Evolutionary conservation across 768 basidiomycete species (phyloP), one percentile per base, ranked within the genome.

Genomic region (Leccinum variicolor): DNA sequence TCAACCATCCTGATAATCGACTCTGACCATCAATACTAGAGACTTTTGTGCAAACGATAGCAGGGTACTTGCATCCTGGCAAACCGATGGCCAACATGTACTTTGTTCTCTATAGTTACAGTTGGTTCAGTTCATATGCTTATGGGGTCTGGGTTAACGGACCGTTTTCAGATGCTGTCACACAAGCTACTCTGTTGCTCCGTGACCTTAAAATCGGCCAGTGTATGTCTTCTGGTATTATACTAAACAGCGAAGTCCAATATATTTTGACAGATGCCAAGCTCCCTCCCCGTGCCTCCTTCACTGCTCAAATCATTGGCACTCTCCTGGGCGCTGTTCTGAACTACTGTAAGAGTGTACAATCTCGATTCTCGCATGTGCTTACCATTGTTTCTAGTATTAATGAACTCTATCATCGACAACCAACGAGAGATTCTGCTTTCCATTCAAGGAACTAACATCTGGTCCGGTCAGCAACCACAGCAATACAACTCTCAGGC

Each of bases 231-330:
- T 36, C 14, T 6, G 2, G 19, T 6, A 14, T 25, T 50, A 15
- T 6, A 48, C 9, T 25, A 5, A 23, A 69, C 66, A 74, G 74
- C 33, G 77, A 78, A 66, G 74, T 79, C 63, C 76, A 4, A 62
- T 33, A n/a, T 11, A 9, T 50, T 6, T n/a, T 48, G 0, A 46
- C 41, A 71, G 70, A 73, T 54, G 60, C 79, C 25, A 87, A 87
- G 71, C 77, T 87, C 47, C 83, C 85, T 36, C 86, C 86, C 41
- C 82, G 84, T 9, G 79, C 80, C 34, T 81, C 85, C 1, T 87
- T 88, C 70, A 75, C 78, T 21, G 82, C 83, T 9, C 85, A 86
- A 62, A 77, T 75, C 34, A 54, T 79, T 41, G 85, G 86, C 1
- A 81, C 84, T 6, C 69, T 87, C 45, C 71, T 87, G 31, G 85